A percentile compares a stretch with the other conserved stretches of the same genome.
phyloP scores from a whole-genome alignment of 2,329 filamentous ascomycete species.

The Fusarium sp. region DNA sequence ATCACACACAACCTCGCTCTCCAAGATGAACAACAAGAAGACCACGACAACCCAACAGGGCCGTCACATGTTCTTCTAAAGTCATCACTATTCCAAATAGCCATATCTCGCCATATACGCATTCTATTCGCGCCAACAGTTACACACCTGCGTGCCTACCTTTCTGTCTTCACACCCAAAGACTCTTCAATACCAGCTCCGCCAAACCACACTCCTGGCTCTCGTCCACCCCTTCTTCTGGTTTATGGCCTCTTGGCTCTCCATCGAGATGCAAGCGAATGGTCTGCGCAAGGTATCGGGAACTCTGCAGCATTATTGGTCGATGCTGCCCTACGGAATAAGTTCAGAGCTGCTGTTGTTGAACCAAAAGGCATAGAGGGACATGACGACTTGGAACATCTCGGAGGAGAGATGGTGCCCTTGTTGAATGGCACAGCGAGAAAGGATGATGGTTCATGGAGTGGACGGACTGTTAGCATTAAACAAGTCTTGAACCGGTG shows the following conservation, averaged over 20 bases:
- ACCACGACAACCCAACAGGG: neutral
- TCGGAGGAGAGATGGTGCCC: slow-evolving; percentile 67
- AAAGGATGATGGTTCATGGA: slow-evolving; percentile 66
- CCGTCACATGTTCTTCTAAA: slow-evolving; percentile 59
- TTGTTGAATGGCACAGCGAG: slow-evolving; percentile 69
- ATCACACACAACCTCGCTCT: slow-evolving; percentile 48
- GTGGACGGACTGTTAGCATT: slow-evolving; percentile 68
- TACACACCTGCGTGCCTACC: slow-evolving; percentile 79
- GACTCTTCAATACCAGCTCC: slow-evolving; percentile 55
- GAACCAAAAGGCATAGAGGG: slow-evolving; percentile 56
- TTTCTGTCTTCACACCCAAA: slow-evolving; percentile 66
- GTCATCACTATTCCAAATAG: slow-evolving; percentile 75
- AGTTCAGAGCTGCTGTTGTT: slow-evolving; percentile 59
- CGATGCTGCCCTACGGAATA: slow-evolving; percentile 65
- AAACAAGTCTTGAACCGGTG: slow-evolving; percentile 71
- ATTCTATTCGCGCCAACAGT: slow-evolving; percentile 80
- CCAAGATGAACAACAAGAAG: slow-evolving; percentile 2
- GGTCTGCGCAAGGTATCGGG: slow-evolving; percentile 79
- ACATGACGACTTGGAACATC: slow-evolving; percentile 48
- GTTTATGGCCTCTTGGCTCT: slow-evolving; percentile 74
- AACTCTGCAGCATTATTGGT: slow-evolving; percentile 71
- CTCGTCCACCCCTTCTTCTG: slow-evolving; percentile 61
- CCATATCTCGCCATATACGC: slow-evolving; percentile 74
- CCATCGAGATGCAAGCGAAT: slow-evolving; percentile 76
- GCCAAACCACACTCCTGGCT: slow-evolving; percentile 41